phyloP scores from a whole-genome alignment of 331 rosid species.

The Spiraea crenata region DNA sequence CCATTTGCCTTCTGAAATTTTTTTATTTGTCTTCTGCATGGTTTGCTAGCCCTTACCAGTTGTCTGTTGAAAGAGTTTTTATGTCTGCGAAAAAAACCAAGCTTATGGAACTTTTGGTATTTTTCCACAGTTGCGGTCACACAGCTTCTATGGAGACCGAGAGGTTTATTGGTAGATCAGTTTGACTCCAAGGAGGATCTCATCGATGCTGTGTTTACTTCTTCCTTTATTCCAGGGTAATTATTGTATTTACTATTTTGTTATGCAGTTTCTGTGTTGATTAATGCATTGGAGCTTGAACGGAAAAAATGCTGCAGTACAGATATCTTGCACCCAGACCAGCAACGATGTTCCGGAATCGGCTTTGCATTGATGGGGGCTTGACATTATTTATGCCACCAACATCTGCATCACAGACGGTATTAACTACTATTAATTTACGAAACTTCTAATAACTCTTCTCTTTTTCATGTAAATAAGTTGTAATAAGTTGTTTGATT shows the following conservation, averaged over 20 bases:
- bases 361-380: slow-evolving; percentile 95
- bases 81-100: background rate
- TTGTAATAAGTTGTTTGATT: slow-evolving; percentile 12
- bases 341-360: slow-evolving; percentile 77
- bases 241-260: slow-evolving; percentile 28
- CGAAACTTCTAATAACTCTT: background rate
- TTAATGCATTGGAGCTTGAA: slow-evolving; percentile 5
- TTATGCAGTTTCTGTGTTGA: slow-evolving; percentile 13
- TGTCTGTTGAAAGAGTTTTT: background rate
- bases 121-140: slow-evolving; percentile 80
- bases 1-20: background rate
- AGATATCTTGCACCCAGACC: slow-evolving; percentile 97
- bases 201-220: slow-evolving; percentile 92
- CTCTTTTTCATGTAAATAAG: background rate
- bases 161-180: slow-evolving; percentile 90
- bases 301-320: slow-evolving; percentile 28
- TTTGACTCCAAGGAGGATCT: slow-evolving; percentile 97
- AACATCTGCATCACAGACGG: slow-evolving; percentile 86
- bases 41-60: background rate
- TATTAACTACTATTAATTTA: slow-evolving; percentile 25
- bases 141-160: slow-evolving; percentile 90
- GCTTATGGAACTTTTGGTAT: background rate
- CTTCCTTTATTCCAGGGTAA: slow-evolving; percentile 99
- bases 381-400: slow-evolving; percentile 97
- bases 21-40: no score